Conservation (phyloP, 176 grass and related monocot genomes). For the Hsuehochloa calcarea region DNA sequence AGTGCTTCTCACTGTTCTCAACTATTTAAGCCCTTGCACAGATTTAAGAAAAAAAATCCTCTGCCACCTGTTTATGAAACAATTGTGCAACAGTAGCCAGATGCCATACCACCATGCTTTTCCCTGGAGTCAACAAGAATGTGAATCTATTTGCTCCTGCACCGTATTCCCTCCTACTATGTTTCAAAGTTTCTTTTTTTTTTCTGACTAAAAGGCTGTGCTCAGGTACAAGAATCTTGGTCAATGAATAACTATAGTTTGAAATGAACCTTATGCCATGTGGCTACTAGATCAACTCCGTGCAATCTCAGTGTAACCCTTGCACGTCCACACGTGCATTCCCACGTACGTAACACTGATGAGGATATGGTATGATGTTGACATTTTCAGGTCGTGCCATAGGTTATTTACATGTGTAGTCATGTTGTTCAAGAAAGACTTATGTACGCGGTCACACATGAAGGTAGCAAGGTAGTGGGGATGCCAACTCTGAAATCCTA, state of each 20-base stretch:
- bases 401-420: conserved; percentile 23
- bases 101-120: conserved; percentile 8
- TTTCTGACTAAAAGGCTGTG: conserved; percentile 11
- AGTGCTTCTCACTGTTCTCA: conserved; percentile 16
- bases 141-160: conserved; percentile 1
- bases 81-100: neutral
- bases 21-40: neutral
- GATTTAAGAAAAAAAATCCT: conserved; percentile 18
- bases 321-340: conserved; percentile 22
- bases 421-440: conserved; percentile 37
- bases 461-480: conserved; percentile 46
- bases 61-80: neutral
- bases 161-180: neutral
- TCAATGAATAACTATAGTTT: conserved; percentile 3
- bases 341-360: neutral
- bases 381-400: conserved; percentile 37
- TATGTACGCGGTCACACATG: conserved; percentile 18
- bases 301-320: conserved; percentile 29
- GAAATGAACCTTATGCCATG: neutral
- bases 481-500: conserved; percentile 37
- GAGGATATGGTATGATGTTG: conserved; percentile 26
- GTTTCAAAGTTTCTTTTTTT: conserved; percentile 23
- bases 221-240: neutral
- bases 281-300: conserved; percentile 16
- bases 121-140: conserved; percentile 12